These are phyloP conservation scores for Cicer arietinum DNA, from an alignment of 306 rosid species.

Conservation along the genomic window DNA sequence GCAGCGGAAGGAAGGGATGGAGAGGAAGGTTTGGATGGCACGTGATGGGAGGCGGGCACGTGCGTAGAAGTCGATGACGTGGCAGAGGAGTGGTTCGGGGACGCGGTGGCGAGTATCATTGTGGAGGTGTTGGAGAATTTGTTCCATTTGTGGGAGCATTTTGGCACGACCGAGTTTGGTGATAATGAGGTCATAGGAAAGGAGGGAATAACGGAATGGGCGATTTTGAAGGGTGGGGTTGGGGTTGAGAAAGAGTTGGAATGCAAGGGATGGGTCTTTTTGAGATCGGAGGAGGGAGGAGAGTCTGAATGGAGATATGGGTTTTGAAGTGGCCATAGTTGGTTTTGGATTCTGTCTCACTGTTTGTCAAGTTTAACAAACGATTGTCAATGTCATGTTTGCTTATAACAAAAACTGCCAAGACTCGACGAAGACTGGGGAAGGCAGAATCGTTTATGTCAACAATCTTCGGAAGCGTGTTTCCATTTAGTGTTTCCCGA, in stretches of 20 bases:
- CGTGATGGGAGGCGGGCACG: conserved; percentile 65
- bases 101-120: conserved; percentile 57
- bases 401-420: too few relatives aligned
- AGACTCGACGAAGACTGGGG: too few relatives aligned
- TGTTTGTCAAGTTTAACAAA: too few relatives aligned
- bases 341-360: too few relatives aligned
- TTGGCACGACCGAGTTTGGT: conserved; percentile 78
- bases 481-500: too few relatives aligned
- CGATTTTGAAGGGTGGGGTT: conserved; percentile 50
- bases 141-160: conserved; percentile 78
- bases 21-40: conserved; percentile 61
- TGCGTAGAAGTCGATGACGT: conserved; percentile 70
- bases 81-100: conserved; percentile 71
- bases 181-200: conserved; percentile 79
- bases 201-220: conserved; percentile 62
- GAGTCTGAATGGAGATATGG: conserved; percentile 75
- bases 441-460: too few relatives aligned
- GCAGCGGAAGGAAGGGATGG: conserved; percentile 62
- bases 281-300: conserved; percentile 71
- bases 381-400: too few relatives aligned
- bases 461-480: too few relatives aligned
- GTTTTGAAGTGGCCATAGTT: conserved; percentile 53
- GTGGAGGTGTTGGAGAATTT: conserved; percentile 60
- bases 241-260: conserved; percentile 73
- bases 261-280: conserved; percentile 66